Base-by-base conservation (phyloP, 495 filamentous ascomycete species). In the Hyphodiscus hymeniophilus region DNA sequence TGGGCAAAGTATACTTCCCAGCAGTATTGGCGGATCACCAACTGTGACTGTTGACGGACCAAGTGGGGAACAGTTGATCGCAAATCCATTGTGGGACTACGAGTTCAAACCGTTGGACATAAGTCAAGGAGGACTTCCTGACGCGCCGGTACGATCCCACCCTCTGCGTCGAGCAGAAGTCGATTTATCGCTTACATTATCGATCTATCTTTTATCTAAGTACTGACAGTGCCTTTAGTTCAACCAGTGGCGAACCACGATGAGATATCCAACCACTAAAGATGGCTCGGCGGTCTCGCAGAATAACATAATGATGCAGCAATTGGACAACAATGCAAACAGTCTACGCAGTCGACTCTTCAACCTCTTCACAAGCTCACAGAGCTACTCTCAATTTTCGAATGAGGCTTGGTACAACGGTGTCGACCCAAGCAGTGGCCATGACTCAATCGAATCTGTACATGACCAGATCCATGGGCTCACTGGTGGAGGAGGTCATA, bases 41-140 rank as follows among this genome's bases (percentile, higher is more conserved):
- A 61, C 65, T 13, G 56, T 82, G n/a, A 61, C 67, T 20, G 65
- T 81, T 6, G 60, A 68, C 30, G 69, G 73, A 5, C 77, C 80
- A 7, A 74, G 66, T 39, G 78, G 77, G 7, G 55, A 63, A 10
- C 70, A 69, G 44, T 63, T 55, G 7, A 81, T 85, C 24, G 47
- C 63, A 3, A 87, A 87, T 47, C 82, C 82, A 5, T 59, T 85
- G 21, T 83, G 67, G 54, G 66, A 68, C 21, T 87, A 83, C 60
- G 56, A 50, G 0, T 85, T 86, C 57, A 71, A 70, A 35, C 76
- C 78, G 0, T 65, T 81, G 21, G 68, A 69, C 47, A 36, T 56
- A 0, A 47, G 22, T 10, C 61, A 68, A 11, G n/a, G n/a, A n/a
- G n/a, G n/a, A 10, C 57, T 72, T 18, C 52, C 59, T 30, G 58